A percentile compares a stretch with the other conserved stretches of the same genome.
Evolutionary conservation across 306 rosid genomes (phyloP).

Genomic region (Cajanus cajan): DNA sequence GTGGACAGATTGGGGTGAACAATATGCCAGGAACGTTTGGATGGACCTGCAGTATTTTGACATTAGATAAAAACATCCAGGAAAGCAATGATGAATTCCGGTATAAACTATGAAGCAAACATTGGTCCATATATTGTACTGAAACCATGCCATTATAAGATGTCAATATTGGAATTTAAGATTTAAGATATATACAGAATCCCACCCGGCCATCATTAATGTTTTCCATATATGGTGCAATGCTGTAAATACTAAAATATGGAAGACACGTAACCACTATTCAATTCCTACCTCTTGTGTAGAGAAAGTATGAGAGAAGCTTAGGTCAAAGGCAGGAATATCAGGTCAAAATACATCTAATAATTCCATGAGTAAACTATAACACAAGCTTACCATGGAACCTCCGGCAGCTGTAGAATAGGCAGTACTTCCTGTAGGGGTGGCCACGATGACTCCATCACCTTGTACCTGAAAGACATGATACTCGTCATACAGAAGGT

Average conservation of each 20-base stretch:
- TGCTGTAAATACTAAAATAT: background rate
- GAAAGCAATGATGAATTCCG: constrained; percentile 9
- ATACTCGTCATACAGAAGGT: constrained; percentile 17
- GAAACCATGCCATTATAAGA: background rate
- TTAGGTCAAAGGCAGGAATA: background rate
- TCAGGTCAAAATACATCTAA: background rate
- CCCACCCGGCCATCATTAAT: background rate
- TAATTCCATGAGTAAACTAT: background rate
- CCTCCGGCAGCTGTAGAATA: constrained; percentile 99
- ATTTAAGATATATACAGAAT: constrained; percentile 9
- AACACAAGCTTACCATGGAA: constrained; percentile 71
- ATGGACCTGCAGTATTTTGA: constrained; percentile 72
- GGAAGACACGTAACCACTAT: background rate
- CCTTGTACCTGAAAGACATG: constrained; percentile 80
- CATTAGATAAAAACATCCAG: constrained; percentile 23
- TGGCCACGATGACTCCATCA: constrained; percentile 98
- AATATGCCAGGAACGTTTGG: constrained; percentile 97
- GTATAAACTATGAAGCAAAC: background rate
- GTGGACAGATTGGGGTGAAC: constrained; percentile 96
- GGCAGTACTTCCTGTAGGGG: constrained; percentile 99
- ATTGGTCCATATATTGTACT: background rate
- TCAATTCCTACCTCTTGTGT: background rate
- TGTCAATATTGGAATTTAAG: too few species aligned
- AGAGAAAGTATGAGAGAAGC: background rate
- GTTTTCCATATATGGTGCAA: constrained; percentile 1